A percentile compares a stretch with the other conserved stretches of the same genome.
phyloP scores from a whole-genome alignment of 2,329 filamentous ascomycete species.

The Penicillium sclerotigenum region DNA sequence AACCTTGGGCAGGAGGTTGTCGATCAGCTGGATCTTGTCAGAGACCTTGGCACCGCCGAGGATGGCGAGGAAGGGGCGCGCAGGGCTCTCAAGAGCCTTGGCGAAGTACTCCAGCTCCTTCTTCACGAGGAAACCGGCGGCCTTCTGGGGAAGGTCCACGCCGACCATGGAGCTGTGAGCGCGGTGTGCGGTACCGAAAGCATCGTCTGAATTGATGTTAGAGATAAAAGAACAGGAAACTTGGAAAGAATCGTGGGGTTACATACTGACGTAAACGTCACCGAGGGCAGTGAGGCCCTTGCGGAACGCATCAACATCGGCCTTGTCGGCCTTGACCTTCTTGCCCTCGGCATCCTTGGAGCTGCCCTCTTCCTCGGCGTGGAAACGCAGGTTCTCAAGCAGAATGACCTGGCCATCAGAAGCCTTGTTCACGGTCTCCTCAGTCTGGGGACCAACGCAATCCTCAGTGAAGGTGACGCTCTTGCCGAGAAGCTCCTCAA shows the following conservation, averaged over 20 bases:
- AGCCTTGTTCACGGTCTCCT: conserved; percentile 83
- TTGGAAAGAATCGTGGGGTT: background rate
- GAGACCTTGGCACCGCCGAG: conserved; percentile 97
- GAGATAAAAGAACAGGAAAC: background rate
- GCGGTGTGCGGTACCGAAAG: conserved; percentile 96
- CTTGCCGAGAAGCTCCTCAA: conserved; percentile 84
- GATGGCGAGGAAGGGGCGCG: conserved; percentile 97
- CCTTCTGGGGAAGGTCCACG: conserved; percentile 91
- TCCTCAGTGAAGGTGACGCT: conserved; percentile 85
- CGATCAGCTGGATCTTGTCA: conserved; percentile 99
- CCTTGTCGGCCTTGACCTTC: conserved; percentile 97
- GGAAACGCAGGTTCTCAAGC: conserved; percentile 97
- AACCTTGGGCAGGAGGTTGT: conserved; percentile 98
- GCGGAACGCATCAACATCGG: conserved; percentile 86
- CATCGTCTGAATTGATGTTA: conserved; percentile 65
- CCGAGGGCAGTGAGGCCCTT: conserved; percentile 91
- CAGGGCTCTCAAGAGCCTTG: conserved; percentile 85
- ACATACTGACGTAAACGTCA: conserved; percentile 91
- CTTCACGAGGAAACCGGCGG: conserved; percentile 98
- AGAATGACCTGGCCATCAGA: conserved; percentile 79
- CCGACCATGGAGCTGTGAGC: conserved; percentile 99
- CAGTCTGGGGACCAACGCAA: conserved; percentile 83
- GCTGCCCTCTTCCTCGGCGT: conserved; percentile 96
- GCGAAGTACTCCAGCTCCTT: conserved; percentile 99
- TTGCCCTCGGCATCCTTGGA: conserved; percentile 90